Evolutionary conservation across 768 basidiomycete species (phyloP), one percentile per base, ranked within the genome.

Genomic region (Rhodotorula kratochvilovae): DNA sequence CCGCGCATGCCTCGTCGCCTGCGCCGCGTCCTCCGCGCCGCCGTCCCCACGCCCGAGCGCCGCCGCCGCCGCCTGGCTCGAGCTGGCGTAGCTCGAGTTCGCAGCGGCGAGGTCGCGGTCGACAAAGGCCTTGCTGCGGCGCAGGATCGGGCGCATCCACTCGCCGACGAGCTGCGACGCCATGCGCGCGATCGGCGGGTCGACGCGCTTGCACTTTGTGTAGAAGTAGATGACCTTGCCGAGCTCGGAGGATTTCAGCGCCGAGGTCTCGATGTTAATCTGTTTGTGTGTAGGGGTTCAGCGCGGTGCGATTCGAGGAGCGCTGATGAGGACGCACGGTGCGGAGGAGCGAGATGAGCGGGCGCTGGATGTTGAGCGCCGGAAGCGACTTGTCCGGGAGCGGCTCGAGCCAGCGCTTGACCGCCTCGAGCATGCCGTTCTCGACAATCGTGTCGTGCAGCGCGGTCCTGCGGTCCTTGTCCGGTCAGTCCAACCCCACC

Each of bases 161-260:
- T 83, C 81, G 21, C 87, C 89, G 51, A 98, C 87, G 68, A 99
- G 89, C 60, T 89, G 87, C 71, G 88, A 86, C 17, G 95, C 94
- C 54, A 87, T 86, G 63, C 90, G 87, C n/a, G 83, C 81, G 66
- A 99, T 88, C 63, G 89, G 87, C 0, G 89, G 85, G 8, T 89
- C 88, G 58, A 92, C 92, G 56, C 92, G 89, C 80, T 89, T 91
- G 84, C 89, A 91, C 79, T 93, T 93, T 33, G 93, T 95, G 84
- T 99, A 99, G 82, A 98, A 98, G 39, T 95, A 82, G 50, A 98
- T 84, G 76, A 98, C 85, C 68, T 89, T 88, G 25, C 96, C 96
- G 8, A 99, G 84, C 0, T 88, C 87, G 2, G 90, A 90, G 79
- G 95, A 91, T 79, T 94, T 95, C 76, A 99, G 88, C 11, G 91